A percentile compares a stretch with the other conserved stretches of the same genome.
Evolutionary conservation across 2,329 filamentous ascomycete genomes (phyloP).

Genomic region (Fusarium napiforme): DNA sequence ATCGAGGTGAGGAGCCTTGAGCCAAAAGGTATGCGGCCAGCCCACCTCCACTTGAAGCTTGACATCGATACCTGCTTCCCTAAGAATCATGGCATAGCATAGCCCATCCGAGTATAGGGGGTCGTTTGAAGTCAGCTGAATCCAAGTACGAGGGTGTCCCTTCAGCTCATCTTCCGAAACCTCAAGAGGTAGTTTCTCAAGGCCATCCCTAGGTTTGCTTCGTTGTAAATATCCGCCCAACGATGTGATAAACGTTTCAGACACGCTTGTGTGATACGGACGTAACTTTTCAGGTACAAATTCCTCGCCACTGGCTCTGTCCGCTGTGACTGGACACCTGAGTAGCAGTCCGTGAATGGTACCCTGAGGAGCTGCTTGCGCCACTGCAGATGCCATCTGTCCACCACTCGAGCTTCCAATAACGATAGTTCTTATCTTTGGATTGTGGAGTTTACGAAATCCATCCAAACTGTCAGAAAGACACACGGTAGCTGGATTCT

Average conservation of each 20-base stretch:
- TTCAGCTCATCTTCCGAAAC: slow-evolving; percentile 43
- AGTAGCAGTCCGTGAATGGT: slow-evolving; percentile 55
- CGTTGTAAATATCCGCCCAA: slow-evolving; percentile 48
- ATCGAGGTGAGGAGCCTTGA: slow-evolving; percentile 56
- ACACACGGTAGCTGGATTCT: slow-evolving; percentile 52
- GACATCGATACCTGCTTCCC: slow-evolving; percentile 53
- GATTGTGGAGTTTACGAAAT: slow-evolving; percentile 40
- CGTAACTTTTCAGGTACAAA: slow-evolving; percentile 53
- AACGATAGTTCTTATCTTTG: slow-evolving; percentile 47
- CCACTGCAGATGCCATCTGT: slow-evolving; percentile 58
- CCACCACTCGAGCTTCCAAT: slow-evolving; percentile 61
- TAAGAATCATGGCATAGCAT: slow-evolving; percentile 59
- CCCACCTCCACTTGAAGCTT: slow-evolving; percentile 56
- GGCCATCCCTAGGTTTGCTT: slow-evolving; percentile 53
- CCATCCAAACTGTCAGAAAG: slow-evolving; percentile 56
- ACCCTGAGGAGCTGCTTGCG: slow-evolving; percentile 46
- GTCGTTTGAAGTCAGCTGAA: slow-evolving; percentile 63
- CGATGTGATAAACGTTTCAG: slow-evolving; percentile 52
- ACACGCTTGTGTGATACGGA: slow-evolving; percentile 53
- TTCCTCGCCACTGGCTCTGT: slow-evolving; percentile 51
- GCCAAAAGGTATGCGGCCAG: slow-evolving; percentile 65
- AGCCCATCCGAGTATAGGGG: slow-evolving; percentile 62
- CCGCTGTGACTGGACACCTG: slow-evolving; percentile 60
- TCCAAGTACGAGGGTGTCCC: slow-evolving; percentile 56
- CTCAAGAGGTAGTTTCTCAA: slow-evolving; percentile 57